phyloP scores from a whole-genome alignment of 305 asterid genomes.

The Plantago lanceolata region DNA sequence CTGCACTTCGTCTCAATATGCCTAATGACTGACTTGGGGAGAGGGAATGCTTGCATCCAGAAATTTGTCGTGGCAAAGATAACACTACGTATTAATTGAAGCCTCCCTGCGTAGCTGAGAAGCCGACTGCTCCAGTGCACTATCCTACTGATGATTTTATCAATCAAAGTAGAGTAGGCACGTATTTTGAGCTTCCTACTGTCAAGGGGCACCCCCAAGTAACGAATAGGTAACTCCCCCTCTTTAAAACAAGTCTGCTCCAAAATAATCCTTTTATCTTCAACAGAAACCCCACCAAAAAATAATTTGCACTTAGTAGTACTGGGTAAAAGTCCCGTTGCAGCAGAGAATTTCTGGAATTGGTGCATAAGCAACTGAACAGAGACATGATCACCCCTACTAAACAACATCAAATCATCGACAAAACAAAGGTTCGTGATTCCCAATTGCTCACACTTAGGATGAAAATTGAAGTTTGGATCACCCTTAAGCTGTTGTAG shows the following conservation, averaged over 20 bases:
- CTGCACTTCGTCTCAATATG: neutral
- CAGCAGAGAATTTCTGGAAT: neutral
- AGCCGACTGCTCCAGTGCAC: too few relatives aligned
- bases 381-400: neutral
- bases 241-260: too few relatives aligned
- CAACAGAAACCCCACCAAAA: neutral
- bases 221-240: too few relatives aligned
- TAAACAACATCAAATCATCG: neutral
- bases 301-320: neutral
- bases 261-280: accelerated
- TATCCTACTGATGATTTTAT: too few relatives aligned
- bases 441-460: neutral
- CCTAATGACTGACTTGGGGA: neutral
- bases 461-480: neutral
- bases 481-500: neutral
- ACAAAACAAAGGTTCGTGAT: too few relatives aligned
- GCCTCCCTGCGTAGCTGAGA: too few relatives aligned
- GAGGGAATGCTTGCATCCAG: neutral
- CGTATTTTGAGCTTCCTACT: too few relatives aligned
- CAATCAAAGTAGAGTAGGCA: too few relatives aligned
- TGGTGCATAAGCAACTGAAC: neutral
- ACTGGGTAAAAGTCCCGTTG: neutral
- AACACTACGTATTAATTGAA: too few relatives aligned
- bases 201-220: too few relatives aligned
- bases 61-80: neutral